phyloP scores from a whole-genome alignment of 1,284 basidiomycete genomes.

The Volvariella volvacea region DNA sequence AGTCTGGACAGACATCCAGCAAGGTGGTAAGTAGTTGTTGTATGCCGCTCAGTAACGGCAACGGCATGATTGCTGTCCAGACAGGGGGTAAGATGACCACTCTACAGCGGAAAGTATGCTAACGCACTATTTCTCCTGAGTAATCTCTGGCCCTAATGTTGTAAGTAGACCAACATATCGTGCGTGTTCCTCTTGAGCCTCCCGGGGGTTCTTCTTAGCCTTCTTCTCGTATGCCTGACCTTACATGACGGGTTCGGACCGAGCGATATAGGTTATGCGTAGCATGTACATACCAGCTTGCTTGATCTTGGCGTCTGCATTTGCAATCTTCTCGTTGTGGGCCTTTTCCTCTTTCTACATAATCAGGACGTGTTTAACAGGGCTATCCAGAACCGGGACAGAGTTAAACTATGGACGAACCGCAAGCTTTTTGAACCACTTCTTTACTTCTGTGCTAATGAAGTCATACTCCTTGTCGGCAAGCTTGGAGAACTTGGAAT shows the following conservation, averaged over 20 bases:
- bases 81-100: neutral
- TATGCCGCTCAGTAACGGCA: slow-evolving; percentile 55
- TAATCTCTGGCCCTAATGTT: slow-evolving; percentile 68
- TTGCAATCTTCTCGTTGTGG: slow-evolving; percentile 65
- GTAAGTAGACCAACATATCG: slow-evolving; percentile 70
- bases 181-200: slow-evolving; percentile 66
- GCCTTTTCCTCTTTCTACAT: slow-evolving; percentile 70
- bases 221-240: slow-evolving; percentile 73
- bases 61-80: slow-evolving; percentile 56
- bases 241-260: slow-evolving; percentile 17
- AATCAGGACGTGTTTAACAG: slow-evolving; percentile 1
- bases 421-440: slow-evolving; percentile 77
- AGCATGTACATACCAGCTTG: slow-evolving; percentile 50
- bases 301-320: slow-evolving; percentile 67
- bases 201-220: slow-evolving; percentile 63
- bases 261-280: neutral
- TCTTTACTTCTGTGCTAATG: slow-evolving; percentile 64
- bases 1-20: slow-evolving; percentile 60
- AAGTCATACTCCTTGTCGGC: slow-evolving; percentile 66
- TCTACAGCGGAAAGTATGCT: neutral
- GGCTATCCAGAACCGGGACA: neutral
- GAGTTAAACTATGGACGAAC: slow-evolving; percentile 36
- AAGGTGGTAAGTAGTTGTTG: slow-evolving; percentile 48
- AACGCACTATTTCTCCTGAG: slow-evolving; percentile 69
- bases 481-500: slow-evolving; percentile 65